phyloP scores from a whole-genome alignment of 306 rosid species.

The Cucurbita ficifolia region DNA sequence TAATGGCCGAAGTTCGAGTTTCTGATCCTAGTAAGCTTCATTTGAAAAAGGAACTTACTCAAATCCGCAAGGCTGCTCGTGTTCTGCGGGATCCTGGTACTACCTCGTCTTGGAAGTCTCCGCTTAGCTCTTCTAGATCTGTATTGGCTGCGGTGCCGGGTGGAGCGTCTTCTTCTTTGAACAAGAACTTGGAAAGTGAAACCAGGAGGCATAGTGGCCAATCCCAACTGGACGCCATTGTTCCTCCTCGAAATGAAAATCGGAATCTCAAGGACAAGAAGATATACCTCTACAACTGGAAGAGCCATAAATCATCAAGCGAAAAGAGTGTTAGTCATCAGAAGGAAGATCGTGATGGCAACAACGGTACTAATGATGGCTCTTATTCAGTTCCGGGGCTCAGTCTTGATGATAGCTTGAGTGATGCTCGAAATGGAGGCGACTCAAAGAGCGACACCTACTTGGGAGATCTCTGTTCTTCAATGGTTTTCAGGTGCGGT shows the following conservation, averaged over 20 bases:
- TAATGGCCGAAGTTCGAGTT: conserved; percentile 45
- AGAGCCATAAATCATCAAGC: conserved; percentile 42
- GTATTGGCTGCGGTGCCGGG: conserved; percentile 15
- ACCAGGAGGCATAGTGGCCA: conserved; percentile 12
- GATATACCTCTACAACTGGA: conserved; percentile 80
- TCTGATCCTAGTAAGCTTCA: conserved; percentile 75
- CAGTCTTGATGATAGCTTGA: conserved; percentile 49
- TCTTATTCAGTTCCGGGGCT: conserved; percentile 35
- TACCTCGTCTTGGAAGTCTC: conserved; percentile 80
- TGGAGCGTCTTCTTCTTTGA: conserved; percentile 26
- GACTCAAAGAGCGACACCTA: conserved; percentile 48
- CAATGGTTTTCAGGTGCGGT: conserved; percentile 26
- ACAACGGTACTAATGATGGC: conserved; percentile 16
- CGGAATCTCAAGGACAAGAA: conserved; percentile 25
- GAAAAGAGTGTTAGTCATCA: conserved; percentile 19
- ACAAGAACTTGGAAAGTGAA: conserved; percentile 13
- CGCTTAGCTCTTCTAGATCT: conserved; percentile 62
- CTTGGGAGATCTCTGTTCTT: conserved; percentile 33
- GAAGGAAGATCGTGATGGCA: conserved; percentile 22
- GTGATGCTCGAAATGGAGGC: conserved; percentile 49
- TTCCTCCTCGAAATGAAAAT: background rate
- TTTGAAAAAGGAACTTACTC: conserved; percentile 75
- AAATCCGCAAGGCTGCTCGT: conserved; percentile 91
- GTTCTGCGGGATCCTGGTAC: conserved; percentile 91
- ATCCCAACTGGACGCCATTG: conserved; percentile 13